Base-by-base conservation (phyloP, 768 basidiomycete genomes). In the Steccherinum ochraceum region DNA sequence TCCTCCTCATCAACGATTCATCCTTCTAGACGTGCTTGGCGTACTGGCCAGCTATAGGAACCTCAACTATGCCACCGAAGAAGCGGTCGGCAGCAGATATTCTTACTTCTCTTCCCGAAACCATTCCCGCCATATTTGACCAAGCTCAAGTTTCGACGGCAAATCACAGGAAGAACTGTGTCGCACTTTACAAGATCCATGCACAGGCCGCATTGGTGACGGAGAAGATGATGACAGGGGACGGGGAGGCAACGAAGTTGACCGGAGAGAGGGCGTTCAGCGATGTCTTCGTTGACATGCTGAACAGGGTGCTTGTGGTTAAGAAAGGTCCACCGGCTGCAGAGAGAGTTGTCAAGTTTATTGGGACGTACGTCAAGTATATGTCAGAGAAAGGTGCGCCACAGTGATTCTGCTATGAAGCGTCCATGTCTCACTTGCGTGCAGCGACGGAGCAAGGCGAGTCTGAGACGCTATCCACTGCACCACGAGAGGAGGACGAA, bases 91-190 rank as follows among this genome's bases (percentile, higher is more conserved):
- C n/a, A n/a, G n/a, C n/a, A n/a, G n/a, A n/a, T n/a, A n/a, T n/a
- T n/a, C n/a, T n/a, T n/a, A n/a, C n/a, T n/a, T 35, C 30, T 35
- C 30, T 35, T 7, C 30, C 30, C 7, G 10, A 43, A 43, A 43
- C 10, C 41, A 23, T 43, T 43, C 10, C 41, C 41, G 16, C 67
- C 7, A 71, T 75, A 40, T 75, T 78, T 52, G 66, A 69, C 23
- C 73, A 78, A 61, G 70, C 64, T 1, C 76, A 78, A 58, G 54
- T 56, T 48, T 69, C 70, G 1, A 58, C 66, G 16, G 72, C 76
- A 12, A 74, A 72, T 56, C 78, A 80, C 57, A 70, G 72, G 30
- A 79, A 79, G 66, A 77, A 78, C 59, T 63, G 74, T 40, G 71
- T 73, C 30, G 65, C 68, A 0, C 64, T 79, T 1, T 66, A 73